Conservation (phyloP, 805 yeast species). For the Millerago galiae region DNA sequence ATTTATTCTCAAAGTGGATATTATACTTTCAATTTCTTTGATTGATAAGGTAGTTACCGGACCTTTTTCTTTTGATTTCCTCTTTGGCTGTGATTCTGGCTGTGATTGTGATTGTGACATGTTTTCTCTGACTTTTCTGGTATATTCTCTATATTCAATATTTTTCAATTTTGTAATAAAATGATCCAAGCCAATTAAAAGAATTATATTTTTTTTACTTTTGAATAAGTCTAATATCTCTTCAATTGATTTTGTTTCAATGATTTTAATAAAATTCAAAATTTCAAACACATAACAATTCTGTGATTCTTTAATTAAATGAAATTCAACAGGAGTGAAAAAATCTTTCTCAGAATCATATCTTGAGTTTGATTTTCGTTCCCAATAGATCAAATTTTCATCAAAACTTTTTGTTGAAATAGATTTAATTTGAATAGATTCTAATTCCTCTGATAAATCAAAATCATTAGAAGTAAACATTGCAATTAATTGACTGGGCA, state of each 20-base stretch:
- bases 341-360: conserved; percentile 44
- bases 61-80: conserved; percentile 6
- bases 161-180: conserved; percentile 37
- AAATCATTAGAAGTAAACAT: conserved; percentile 21
- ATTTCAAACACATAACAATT: conserved; percentile 42
- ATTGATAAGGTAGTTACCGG: conserved; percentile 4
- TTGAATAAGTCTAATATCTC: conserved; percentile 16
- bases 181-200: conserved; percentile 45
- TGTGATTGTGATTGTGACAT: conserved; percentile 6
- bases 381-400: conserved; percentile 36
- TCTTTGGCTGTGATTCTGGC: not conserved
- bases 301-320: conserved; percentile 35
- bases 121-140: conserved; percentile 29
- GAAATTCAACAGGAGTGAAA: conserved; percentile 46
- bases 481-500: conserved; percentile 28
- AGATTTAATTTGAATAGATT: conserved; percentile 30
- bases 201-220: conserved; percentile 28
- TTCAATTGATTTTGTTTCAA: conserved; percentile 14
- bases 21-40: conserved; percentile 32
- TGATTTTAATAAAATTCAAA: conserved; percentile 29
- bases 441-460: conserved; percentile 19
- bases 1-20: conserved; percentile 41
- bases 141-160: conserved; percentile 40
- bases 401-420: not conserved
- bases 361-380: conserved; percentile 39